A percentile compares a stretch with the other conserved stretches of the same genome.
Evolutionary conservation across 2,329 filamentous ascomycete genomes (phyloP).

Genomic region (Trichoderma afroharzianum): DNA sequence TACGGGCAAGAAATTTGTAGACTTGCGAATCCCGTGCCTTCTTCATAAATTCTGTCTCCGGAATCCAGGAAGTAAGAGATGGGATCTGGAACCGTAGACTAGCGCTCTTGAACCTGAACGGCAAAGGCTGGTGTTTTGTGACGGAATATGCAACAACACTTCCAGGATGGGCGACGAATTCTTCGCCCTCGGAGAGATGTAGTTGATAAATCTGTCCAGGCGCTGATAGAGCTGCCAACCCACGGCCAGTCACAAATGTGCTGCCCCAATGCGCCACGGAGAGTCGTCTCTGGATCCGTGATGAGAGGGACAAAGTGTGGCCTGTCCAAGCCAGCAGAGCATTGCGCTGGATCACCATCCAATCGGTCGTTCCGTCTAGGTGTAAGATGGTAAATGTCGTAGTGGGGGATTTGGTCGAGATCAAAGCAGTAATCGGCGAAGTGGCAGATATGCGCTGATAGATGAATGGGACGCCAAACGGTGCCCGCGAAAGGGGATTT

Average conservation of each 20-base stretch:
- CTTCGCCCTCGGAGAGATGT: conserved; percentile 74
- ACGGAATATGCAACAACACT: conserved; percentile 90
- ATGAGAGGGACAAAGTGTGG: conserved; percentile 72
- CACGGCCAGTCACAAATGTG: conserved; percentile 82
- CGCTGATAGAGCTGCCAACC: conserved; percentile 78
- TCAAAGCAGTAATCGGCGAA: conserved; percentile 79
- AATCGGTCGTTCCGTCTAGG: conserved; percentile 90
- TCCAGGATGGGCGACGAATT: conserved; percentile 86
- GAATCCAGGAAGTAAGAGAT: conserved; percentile 59
- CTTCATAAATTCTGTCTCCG: conserved; percentile 68
- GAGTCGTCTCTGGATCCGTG: conserved; percentile 70
- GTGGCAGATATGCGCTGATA: conserved; percentile 90
- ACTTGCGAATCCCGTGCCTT: conserved; percentile 66
- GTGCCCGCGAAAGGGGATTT: conserved; percentile 74
- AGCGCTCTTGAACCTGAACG: conserved; percentile 81
- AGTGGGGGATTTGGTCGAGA: conserved; percentile 80
- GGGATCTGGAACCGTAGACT: conserved; percentile 78
- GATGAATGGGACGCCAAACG: conserved; percentile 86
- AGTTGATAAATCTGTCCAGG: conserved; percentile 89
- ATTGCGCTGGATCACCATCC: conserved; percentile 85
- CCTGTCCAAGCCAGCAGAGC: conserved; percentile 96
- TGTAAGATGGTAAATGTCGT: conserved; percentile 86
- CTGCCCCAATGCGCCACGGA: conserved; percentile 87
- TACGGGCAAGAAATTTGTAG: conserved; percentile 66
- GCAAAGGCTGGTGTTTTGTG: conserved; percentile 67